Conservation (phyloP, 2,329 filamentous ascomycete genomes). For the Mycosphaerella arachidis region DNA sequence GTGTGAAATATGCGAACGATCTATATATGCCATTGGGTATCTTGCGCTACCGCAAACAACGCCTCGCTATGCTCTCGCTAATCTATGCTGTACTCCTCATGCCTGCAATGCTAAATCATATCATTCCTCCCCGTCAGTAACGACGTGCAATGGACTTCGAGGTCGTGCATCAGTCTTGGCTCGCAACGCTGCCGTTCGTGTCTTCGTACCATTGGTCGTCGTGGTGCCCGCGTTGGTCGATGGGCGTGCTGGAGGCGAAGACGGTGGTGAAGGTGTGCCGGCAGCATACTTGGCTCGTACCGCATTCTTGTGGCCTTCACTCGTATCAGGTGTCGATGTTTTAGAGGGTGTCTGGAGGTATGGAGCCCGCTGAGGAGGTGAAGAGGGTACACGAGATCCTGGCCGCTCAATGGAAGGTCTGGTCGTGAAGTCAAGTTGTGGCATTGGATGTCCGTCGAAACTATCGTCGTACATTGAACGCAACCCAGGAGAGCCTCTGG, state of each 20-base stretch:
- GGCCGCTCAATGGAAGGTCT: constrained; percentile 5
- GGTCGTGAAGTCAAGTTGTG: constrained; percentile 13
- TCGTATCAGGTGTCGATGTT: constrained; percentile 19
- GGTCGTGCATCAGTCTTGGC: constrained; percentile 18
- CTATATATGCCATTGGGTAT: background rate
- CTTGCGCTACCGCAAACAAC: background rate
- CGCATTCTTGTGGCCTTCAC: constrained; percentile 14
- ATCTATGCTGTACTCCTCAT: background rate
- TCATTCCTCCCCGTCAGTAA: constrained; percentile 5
- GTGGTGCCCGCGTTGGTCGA: constrained; percentile 18
- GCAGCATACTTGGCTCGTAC: constrained; percentile 13
- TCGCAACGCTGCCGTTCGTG: constrained; percentile 12
- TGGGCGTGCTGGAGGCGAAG: constrained; percentile 2
- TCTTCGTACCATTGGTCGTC: constrained; percentile 13
- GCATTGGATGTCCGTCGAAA: constrained; percentile 5
- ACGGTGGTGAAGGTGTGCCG: constrained; percentile 1
- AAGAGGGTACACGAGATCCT: constrained; percentile 8
- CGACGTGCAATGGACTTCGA: constrained; percentile 20
- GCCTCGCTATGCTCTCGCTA: background rate
- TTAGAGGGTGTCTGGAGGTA: constrained; percentile 24
- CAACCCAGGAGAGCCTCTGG: constrained; percentile 15
- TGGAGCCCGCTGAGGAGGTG: constrained; percentile 10
- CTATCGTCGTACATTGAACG: constrained; percentile 14
- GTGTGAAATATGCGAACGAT: background rate
- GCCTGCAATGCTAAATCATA: background rate